Base-by-base conservation (phyloP, 192 early-diverging fungal genomes). In the Umbelopsis sp. region DNA sequence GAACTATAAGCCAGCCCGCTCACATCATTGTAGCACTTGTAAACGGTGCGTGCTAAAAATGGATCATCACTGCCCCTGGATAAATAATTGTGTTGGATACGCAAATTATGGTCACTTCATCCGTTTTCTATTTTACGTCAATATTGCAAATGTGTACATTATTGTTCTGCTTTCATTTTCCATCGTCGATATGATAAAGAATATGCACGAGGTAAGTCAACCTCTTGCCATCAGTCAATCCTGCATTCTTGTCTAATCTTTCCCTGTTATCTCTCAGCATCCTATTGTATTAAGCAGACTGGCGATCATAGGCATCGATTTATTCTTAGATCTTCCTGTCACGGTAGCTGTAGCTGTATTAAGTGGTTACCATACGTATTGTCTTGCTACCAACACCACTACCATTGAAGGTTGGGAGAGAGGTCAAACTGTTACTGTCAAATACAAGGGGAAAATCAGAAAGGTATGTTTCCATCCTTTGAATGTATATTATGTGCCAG, bases 11-110 rank as follows among this genome's bases (percentile, higher is more conserved):
- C 92, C 94, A 44, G 89, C 93, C 16, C 83, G 94, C 34, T 80
- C 92, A 12, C 93, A 94, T 78, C 94, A 95, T 74, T 95, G 94
- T 74, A 78, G 87, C 4, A 82, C 82, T 36, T 95, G 94, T 74
- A 83, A 89, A 65, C 81, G 85, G 62, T 95, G 93, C 83, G 89
- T 95, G 36, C 86, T 95, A 51, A 95, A 93, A 77, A 94, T 95
- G 93, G 93, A 95, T 67, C 93, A 95, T 71, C 93, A 95, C 71
- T 95, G 93, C 68, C 96, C 96, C 6, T 99, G 94, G 92, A 87
- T 96, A 70, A 87, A 91, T 81, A 91, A 95, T 80, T 97, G 95
- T 73, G 82, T 98, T 68, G 91, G 93, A 54, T 83, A 93, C 78
- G 79, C 70, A 70, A 91, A 95, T 83, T 85, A 89, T 68, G 77